Evolutionary conservation across 139 green algal genomes (phyloP).

Genomic region (Nannochloris sp.): DNA sequence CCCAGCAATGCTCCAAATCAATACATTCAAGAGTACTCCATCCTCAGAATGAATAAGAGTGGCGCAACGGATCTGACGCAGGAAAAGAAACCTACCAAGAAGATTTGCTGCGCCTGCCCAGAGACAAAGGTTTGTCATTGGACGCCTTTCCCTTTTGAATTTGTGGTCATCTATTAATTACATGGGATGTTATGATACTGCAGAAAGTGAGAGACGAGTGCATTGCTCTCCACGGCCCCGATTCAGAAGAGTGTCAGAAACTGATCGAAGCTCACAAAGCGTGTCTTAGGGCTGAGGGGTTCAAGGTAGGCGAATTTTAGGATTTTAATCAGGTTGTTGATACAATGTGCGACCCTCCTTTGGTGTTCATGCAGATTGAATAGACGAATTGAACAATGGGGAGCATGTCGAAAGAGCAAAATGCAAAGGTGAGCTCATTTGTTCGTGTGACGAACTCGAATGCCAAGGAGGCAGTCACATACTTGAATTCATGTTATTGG

Average conservation of each 20-base stretch:
- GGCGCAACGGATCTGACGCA: background rate
- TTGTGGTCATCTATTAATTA: background rate
- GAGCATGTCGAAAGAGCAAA: constrained; percentile 27
- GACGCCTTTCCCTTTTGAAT: background rate
- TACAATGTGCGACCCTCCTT: background rate
- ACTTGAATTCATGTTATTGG: constrained; percentile 27
- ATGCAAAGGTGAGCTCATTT: constrained; percentile 39
- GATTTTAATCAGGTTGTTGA: background rate
- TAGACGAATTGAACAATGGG: constrained; percentile 6
- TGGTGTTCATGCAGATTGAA: background rate
- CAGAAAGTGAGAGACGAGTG: constrained; percentile 59
- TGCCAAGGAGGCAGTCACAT: constrained; percentile 3
- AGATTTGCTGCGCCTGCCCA: constrained; percentile 88
- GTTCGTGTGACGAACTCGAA: constrained; percentile 31
- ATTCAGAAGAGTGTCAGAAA: constrained; percentile 50
- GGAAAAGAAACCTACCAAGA: constrained; percentile 10
- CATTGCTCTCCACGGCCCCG: constrained; percentile 56
- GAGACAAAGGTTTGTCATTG: constrained; percentile 68
- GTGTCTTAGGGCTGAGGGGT: constrained; percentile 80
- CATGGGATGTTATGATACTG: background rate
- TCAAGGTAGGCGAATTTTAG: constrained; percentile 56
- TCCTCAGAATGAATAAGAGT: background rate
- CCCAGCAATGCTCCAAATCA: background rate
- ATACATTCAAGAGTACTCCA: background rate
- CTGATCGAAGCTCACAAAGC: constrained; percentile 88